Base-by-base conservation (phyloP, 2,329 filamentous ascomycete genomes). In the Endocalyx cinctus region DNA sequence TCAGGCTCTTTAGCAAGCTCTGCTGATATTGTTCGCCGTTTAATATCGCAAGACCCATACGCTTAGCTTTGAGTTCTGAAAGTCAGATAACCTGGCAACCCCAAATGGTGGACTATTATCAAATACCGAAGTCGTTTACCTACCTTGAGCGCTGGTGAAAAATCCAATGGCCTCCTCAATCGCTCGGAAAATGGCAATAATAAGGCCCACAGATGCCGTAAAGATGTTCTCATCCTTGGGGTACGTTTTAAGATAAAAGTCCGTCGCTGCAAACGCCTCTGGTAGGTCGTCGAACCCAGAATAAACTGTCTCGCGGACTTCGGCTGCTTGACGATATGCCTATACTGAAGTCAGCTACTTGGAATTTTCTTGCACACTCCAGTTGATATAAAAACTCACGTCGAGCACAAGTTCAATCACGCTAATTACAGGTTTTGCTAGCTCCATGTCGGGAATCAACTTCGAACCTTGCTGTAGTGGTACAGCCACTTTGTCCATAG, bases 281-380 rank as follows among this genome's bases (percentile, higher is more conserved):
- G 35, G 35, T 10, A 38, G n/a, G 12, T 38, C 27, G 15, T 38
- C 35, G 17, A 38, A 38, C 4, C 26, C 35, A 11, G 35, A 34
- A 14, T 29, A 26, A 10, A 38, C 27, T 13, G 31, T 30, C n/a
- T 34, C 35, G 2, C 35, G 31, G 5, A 34, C 35, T 13, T 31
- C 16, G 6, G 35, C 26, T 18, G 31, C 31, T 22, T 38, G 35
- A 8, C 27, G 22, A 27, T 38, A 38, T 26, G 35, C 35, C 35
- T 35, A 19, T 7, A 17, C 10, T 11, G 15, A 17, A 25, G n/a
- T 29, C 13, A 29, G 13, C 18, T 17, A 11, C n/a, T 5, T n/a
- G 27, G 29, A 22, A n/a, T n/a, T n/a, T 4, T 16, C 18, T 17
- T 20, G 25, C 5, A 29, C 8, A 3, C 15, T 15, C 18, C 12